Evolutionary conservation across 2,329 filamentous ascomycete species (phyloP).

Genomic region (Colletotrichum truncatum): DNA sequence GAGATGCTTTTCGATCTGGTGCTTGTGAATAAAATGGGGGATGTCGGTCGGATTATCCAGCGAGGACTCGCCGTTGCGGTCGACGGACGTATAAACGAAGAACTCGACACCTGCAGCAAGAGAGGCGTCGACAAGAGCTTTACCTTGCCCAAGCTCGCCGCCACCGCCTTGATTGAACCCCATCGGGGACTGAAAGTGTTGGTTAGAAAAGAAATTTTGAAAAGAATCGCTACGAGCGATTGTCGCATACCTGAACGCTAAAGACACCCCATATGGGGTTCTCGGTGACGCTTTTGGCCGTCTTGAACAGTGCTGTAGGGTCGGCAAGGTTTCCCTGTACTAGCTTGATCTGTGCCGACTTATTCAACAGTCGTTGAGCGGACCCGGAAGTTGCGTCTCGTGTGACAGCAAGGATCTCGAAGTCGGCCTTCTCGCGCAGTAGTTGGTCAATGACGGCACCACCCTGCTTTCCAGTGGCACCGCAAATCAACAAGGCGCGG

Average conservation of each 20-base stretch:
- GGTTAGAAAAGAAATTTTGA: not conserved
- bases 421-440: slow-evolving; percentile 41
- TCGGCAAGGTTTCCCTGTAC: slow-evolving; percentile 68
- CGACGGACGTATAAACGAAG: slow-evolving; percentile 70
- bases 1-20: slow-evolving; percentile 69
- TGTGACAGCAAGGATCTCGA: slow-evolving; percentile 68
- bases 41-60: slow-evolving; percentile 61
- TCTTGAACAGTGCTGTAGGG: slow-evolving; percentile 56
- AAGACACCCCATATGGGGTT: slow-evolving; percentile 66
- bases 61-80: slow-evolving; percentile 64
- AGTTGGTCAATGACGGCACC: slow-evolving; percentile 44
- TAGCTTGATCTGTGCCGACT: slow-evolving; percentile 59
- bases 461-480: slow-evolving; percentile 49
- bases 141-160: slow-evolving; percentile 62
- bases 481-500: slow-evolving; percentile 42
- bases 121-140: slow-evolving; percentile 62
- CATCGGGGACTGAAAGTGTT: slow-evolving; percentile 23
- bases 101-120: slow-evolving; percentile 62
- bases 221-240: too few species aligned
- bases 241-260: slow-evolving; percentile 60
- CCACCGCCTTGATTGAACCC: slow-evolving; percentile 41
- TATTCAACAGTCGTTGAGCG: slow-evolving; percentile 56
- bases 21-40: slow-evolving; percentile 69
- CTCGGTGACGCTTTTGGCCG: slow-evolving; percentile 39
- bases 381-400: slow-evolving; percentile 60